Base-by-base conservation (phyloP, 192 early-diverging fungal genomes). In the Coemansia furcata region DNA sequence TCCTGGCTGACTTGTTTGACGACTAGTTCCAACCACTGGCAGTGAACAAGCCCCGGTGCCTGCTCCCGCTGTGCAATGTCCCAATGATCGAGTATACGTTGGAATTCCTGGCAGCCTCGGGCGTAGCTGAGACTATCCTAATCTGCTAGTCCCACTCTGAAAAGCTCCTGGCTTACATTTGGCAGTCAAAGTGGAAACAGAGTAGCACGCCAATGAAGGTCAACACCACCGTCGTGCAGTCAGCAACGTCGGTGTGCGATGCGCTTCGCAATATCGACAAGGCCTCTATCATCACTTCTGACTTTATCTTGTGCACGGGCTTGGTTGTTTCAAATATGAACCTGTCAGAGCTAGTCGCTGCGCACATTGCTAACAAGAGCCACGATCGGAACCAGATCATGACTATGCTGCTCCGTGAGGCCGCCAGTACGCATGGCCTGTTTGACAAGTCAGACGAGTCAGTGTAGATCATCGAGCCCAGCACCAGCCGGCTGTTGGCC, bases 31-130 rank as follows among this genome's bases (percentile, higher is more conserved):
- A 89, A 66, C 98, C 98, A 42, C 85, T 99, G 60, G 88, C 94
- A 12, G 76, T 87, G 62, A 89, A 92, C 69, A 88, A 77, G 52
- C 95, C 98, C 32, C 84, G 93, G 89, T 95, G 95, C 71, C 83
- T 99, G 71, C 79, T 98, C 59, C 95, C 94, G 17, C 86, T 99
- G 26, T 93, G 90, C 82, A 99, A 99, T 76, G 91, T 96, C 30
- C 98, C 98, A 0, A 81, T 99, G 67, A 91, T 99, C 68, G 94
- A 98, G 73, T 98, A 99, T 73, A 95, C 95, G 1, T 86, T 99
- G 43, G 98, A 99, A 74, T 87, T 94, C 57, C 84, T 99, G 26
- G 95, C 95, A 6, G 81, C 88, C 5, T 89, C 93, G 7, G 92
- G 91, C 32, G 93, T 98, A 2, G 83, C 91, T 61, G 93, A 97